These are phyloP conservation scores for Streptanthus diversifolius DNA, from an alignment of 345 rosid genomes.

Conservation along the genomic window DNA sequence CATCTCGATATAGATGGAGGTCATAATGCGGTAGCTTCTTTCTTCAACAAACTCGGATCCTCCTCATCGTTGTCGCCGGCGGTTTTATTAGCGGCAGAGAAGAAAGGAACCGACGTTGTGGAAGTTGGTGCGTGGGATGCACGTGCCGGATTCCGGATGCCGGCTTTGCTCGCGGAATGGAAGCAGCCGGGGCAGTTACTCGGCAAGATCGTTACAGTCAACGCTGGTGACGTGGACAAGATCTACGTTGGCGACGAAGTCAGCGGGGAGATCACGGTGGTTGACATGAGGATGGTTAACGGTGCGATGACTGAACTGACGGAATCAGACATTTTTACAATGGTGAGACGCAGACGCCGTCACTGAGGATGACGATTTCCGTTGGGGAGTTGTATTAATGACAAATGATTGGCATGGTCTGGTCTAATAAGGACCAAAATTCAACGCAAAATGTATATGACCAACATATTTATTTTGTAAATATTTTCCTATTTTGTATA, in stretches of 20 bases:
- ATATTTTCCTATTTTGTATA: neutral
- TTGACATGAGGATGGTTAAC: constrained; percentile 54
- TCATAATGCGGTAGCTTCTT: constrained; percentile 41
- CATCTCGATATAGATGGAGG: constrained; percentile 36
- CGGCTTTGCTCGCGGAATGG: constrained; percentile 66
- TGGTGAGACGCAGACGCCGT: constrained; percentile 64
- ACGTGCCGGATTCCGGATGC: constrained; percentile 41
- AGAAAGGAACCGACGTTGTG: constrained; percentile 25
- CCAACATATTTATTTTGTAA: neutral
- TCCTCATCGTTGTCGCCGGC: constrained; percentile 40
- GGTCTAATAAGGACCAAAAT: neutral
- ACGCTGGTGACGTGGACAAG: constrained; percentile 37
- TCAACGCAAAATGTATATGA: constrained; percentile 16
- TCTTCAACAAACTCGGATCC: constrained; percentile 20
- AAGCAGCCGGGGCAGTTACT: constrained; percentile 28
- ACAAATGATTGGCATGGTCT: neutral
- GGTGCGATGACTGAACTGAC: constrained; percentile 43
- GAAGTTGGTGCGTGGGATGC: constrained; percentile 57
- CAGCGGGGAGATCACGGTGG: constrained; percentile 40
- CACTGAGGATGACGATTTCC: neutral
- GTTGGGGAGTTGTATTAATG: neutral
- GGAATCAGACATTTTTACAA: constrained; percentile 38
- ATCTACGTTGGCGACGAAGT: constrained; percentile 49
- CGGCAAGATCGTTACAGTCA: constrained; percentile 37
- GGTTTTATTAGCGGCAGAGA: constrained; percentile 41